Evolutionary conservation across 495 filamentous ascomycete species (phyloP).

Genomic region (Hypoxylon rickii): DNA sequence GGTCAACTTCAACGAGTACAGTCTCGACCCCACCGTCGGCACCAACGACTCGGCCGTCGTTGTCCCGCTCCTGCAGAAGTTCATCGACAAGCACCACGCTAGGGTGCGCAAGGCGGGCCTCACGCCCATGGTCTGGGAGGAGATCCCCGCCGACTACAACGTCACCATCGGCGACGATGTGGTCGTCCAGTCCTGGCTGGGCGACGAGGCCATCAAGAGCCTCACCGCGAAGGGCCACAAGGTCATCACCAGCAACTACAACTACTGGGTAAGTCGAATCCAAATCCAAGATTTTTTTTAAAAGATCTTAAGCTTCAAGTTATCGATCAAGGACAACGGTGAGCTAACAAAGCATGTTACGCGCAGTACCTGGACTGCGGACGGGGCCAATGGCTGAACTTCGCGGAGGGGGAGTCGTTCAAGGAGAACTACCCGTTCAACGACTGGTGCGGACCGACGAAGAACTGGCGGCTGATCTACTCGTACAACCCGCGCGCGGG

Average conservation of each 20-base stretch:
- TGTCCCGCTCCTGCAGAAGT: conserved; percentile 71
- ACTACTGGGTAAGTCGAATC: conserved; percentile 72
- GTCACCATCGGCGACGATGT: conserved; percentile 63
- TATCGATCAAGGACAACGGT: too few species aligned
- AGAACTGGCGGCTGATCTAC: conserved; percentile 81
- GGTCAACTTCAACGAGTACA: conserved; percentile 73
- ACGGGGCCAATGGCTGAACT: conserved; percentile 75
- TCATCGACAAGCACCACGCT: conserved; percentile 67
- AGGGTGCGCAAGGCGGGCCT: conserved; percentile 62
- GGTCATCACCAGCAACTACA: conserved; percentile 73
- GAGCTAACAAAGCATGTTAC: neutral
- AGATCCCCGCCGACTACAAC: conserved; percentile 77
- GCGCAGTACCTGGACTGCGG: conserved; percentile 79
- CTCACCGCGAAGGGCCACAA: conserved; percentile 65
- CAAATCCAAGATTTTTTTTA: too few species aligned
- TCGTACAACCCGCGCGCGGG: conserved; percentile 69
- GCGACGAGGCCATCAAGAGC: conserved; percentile 56
- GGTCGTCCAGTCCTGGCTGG: conserved; percentile 76
- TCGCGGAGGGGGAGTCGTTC: conserved; percentile 51
- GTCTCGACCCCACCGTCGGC: conserved; percentile 68
- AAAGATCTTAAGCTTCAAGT: too few species aligned
- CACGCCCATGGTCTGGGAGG: conserved; percentile 79
- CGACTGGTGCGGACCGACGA: conserved; percentile 75
- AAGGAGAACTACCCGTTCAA: conserved; percentile 64
- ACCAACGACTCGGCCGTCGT: conserved; percentile 65